Evolutionary conservation across 305 asterid species (phyloP).

Genomic region (Fraxinus sp.): DNA sequence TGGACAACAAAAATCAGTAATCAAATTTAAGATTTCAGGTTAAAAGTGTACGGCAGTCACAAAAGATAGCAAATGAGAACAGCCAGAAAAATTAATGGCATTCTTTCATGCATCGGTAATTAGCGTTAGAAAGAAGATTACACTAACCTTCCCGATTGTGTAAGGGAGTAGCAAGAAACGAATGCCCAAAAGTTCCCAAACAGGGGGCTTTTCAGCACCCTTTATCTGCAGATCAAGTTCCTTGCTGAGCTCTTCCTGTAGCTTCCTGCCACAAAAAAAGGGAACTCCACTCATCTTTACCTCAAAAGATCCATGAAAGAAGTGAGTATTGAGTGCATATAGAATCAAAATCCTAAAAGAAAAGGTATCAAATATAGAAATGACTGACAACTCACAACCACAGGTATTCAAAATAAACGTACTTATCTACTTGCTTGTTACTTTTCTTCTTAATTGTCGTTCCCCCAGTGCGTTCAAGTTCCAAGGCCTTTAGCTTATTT

Average conservation of each 20-base stretch:
- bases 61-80: conserved; percentile 1
- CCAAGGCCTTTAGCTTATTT: conserved; percentile 88
- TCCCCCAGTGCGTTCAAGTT: conserved; percentile 90
- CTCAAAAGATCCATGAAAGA: conserved; percentile 1
- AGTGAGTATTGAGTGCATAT: conserved; percentile 16
- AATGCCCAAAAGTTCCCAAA: conserved; percentile 77
- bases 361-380: conserved; percentile 9
- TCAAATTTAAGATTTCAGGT: conserved; percentile 7
- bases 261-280: conserved; percentile 51
- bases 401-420: conserved; percentile 26
- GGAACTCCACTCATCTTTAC: conserved; percentile 12
- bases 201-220: conserved; percentile 83
- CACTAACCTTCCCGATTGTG: conserved; percentile 66
- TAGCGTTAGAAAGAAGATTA: not conserved
- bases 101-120: conserved; percentile 6
- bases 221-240: conserved; percentile 92
- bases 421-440: conserved; percentile 75
- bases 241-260: conserved; percentile 78
- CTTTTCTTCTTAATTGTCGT: conserved; percentile 73
- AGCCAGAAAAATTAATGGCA: conserved; percentile 14
- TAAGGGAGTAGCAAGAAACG: conserved; percentile 86
- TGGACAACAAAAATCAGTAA: conserved; percentile 23
- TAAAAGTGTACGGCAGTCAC: conserved; percentile 11
- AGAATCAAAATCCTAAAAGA: not conserved
- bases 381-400: conserved; percentile 9